Base-by-base conservation (phyloP, 352 stramenopile genomes). In the Nothophytophthora sp. region DNA sequence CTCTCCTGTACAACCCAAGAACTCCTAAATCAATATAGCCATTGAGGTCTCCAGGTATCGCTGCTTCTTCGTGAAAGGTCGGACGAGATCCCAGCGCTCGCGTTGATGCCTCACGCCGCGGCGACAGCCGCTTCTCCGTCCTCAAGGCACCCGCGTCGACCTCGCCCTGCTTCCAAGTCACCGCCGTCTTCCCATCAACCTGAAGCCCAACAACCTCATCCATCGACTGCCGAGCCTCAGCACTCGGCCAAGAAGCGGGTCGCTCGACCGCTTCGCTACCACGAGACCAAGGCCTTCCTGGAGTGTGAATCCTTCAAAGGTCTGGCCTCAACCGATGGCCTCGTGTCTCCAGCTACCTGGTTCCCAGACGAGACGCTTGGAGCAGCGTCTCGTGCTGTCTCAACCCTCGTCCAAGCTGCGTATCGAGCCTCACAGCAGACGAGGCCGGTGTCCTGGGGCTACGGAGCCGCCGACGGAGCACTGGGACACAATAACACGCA, bases 361-460 rank as follows among this genome's bases (percentile, higher is more conserved):
- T 63, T 55, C 30, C 51, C 52, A 37, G 35, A 45, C 16, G 36
- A 41, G 3, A 47, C 34, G 9, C 33, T 76, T 1, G 63, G 47
- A 18, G 76, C 85, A 49, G 53, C 61, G 22, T 71, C 72, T 57
- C 69, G 76, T 0, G 28, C 81, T 28, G 70, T 59, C 3, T 67
- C 72, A 19, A 90, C 73, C 2, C 33, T 88, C 3, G 43, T 56
- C n/a, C 59, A 55, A 7, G 49, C 63, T 4, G 64, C 61, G 0
- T 46, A 66, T 5, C 47, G 55, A 35, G 56, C 69, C 16, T 59
- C 56, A 3, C 45, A 66, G 10, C 40, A 60, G 24, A 63, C 67
- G 9, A 51, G 61, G 19, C 59, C 74, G 16, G 50, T 88, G 19
- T 68, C 68, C 0, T 90, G 79, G 79, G 79, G 76, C 1, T 90